Conservation (phyloP, 2,329 filamentous ascomycete genomes). For the Byssothecium circinans region DNA sequence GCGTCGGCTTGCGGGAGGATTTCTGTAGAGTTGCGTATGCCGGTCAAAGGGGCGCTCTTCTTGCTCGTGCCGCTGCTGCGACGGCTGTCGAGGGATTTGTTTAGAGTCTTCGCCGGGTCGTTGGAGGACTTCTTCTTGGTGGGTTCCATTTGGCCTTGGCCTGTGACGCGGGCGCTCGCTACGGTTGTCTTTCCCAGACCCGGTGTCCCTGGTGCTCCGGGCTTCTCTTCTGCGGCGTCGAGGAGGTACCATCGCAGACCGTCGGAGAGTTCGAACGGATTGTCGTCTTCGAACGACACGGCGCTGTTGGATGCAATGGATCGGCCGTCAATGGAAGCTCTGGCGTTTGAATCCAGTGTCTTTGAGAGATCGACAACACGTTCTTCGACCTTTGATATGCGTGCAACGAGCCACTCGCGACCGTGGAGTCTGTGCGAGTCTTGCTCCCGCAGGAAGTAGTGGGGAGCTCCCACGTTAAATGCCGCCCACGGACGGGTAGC, state of each 20-base stretch:
- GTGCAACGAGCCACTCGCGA: constrained; percentile 93
- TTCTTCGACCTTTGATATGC: constrained; percentile 88
- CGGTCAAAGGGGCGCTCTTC: constrained; percentile 61
- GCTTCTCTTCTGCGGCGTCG: constrained; percentile 90
- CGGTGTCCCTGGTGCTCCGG: constrained; percentile 83
- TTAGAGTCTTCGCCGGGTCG: constrained; percentile 58
- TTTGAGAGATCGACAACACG: constrained; percentile 90
- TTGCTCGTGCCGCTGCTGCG: constrained; percentile 85
- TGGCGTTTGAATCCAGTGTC: constrained; percentile 59
- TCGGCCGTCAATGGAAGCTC: constrained; percentile 48
- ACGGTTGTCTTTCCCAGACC: constrained; percentile 91
- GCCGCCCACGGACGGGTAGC: constrained; percentile 95
- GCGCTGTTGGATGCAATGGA: constrained; percentile 57
- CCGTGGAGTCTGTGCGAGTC: constrained; percentile 81
- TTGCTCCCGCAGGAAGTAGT: constrained; percentile 94
- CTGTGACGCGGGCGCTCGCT: constrained; percentile 82
- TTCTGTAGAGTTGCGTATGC: constrained; percentile 29
- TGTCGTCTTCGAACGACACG: constrained; percentile 76
- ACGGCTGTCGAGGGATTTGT: constrained; percentile 86
- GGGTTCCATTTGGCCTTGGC: constrained; percentile 66
- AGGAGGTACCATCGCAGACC: constrained; percentile 95
- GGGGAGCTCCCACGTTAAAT: constrained; percentile 95
- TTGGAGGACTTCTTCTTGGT: constrained; percentile 48
- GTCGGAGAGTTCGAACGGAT: constrained; percentile 94
- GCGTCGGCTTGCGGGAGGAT: constrained; percentile 25